Base-by-base conservation (phyloP, 192 early-diverging fungal genomes). In the Coemansia sp. region DNA sequence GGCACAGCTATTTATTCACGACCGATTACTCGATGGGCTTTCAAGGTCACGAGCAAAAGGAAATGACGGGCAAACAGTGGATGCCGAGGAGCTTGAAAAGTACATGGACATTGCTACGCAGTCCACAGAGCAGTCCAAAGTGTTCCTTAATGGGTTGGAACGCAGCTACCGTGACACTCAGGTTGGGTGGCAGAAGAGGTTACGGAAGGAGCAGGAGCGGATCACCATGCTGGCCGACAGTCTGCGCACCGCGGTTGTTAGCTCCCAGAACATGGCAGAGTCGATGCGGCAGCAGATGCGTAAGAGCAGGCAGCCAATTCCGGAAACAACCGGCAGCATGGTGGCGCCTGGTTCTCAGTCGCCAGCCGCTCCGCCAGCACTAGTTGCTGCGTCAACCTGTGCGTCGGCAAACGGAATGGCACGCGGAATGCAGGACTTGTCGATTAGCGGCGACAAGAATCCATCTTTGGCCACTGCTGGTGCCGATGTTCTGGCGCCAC, bases 1-100 rank as follows among this genome's bases (percentile, higher is more conserved):
- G 43, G 77, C 87, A 12, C 89, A 90, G 69, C 68, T 88, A 26
- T 80, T 85, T 59, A 81, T 89, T 56, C 88, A 89, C 40, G 78
- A 84, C 12, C 84, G 86, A 13, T 65, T 89, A 65, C 66, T 87
- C 7, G 84, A 85, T 2, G 81, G 78, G 8, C 71, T 90, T 46
- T 39, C 58, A 21, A 79, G 69, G 55, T 16, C 62, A 21, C 68
- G 70, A 48, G 51, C 51, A 7, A 40, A 62, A 49, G 55, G 68
- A 67, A 40, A 61, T 65, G 41, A 67, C 56, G 55, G 62, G 62
- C 32, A 68, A 42, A 57, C 57, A 16, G n/a, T 61, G 45, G 41
- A 55, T 8, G 52, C 26, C 19, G 72, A 82, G 7, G 75, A 74
- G 41, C 52, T 74, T 0, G 42, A 37, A 16, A 69, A 71, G 62